Conservation (phyloP, 2,329 filamentous ascomycete genomes). For the Cladosporium sp. region DNA sequence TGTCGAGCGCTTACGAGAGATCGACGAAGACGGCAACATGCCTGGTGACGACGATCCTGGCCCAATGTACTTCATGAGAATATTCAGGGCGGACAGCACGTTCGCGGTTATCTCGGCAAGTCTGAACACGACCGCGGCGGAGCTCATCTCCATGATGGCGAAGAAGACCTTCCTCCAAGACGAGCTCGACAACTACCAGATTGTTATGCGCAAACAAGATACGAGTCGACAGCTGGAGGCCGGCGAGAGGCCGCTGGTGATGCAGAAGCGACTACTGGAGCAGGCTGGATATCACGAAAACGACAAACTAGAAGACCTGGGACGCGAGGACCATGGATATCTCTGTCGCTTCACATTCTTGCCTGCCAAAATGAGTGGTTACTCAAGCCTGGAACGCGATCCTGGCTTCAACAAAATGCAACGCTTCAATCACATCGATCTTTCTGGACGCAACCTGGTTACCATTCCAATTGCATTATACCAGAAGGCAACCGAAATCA, state of each 20-base stretch:
- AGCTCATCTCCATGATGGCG: conserved; percentile 83
- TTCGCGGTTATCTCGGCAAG: conserved; percentile 87
- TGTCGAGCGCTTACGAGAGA: conserved; percentile 52
- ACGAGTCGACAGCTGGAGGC: conserved; percentile 74
- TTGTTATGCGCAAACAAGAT: conserved; percentile 90
- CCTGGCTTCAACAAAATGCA: conserved; percentile 75
- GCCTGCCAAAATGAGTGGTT: conserved; percentile 80
- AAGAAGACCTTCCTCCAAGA: conserved; percentile 93
- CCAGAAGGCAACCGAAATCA: conserved; percentile 85
- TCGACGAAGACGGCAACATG: conserved; percentile 64
- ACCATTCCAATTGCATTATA: conserved; percentile 95
- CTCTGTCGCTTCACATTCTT: conserved; percentile 94
- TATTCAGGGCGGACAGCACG: conserved; percentile 89
- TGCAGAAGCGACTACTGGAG: conserved; percentile 86
- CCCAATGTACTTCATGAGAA: conserved; percentile 81
- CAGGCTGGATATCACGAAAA: conserved; percentile 85
- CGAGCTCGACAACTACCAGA: conserved; percentile 88
- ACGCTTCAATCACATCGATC: conserved; percentile 90
- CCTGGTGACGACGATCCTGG: conserved; percentile 65
- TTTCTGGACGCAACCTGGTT: conserved; percentile 82
- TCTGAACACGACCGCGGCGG: conserved; percentile 76
- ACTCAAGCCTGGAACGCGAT: conserved; percentile 65
- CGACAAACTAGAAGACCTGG: conserved; percentile 87
- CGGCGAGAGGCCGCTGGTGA: conserved; percentile 75
- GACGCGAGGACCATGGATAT: conserved; percentile 95